Percentiles rank a stretch among this genome's conserved stretches.
phyloP scores from a whole-genome alignment of 169 alveolate genomes.

The Hepatocystis sp. region DNA sequence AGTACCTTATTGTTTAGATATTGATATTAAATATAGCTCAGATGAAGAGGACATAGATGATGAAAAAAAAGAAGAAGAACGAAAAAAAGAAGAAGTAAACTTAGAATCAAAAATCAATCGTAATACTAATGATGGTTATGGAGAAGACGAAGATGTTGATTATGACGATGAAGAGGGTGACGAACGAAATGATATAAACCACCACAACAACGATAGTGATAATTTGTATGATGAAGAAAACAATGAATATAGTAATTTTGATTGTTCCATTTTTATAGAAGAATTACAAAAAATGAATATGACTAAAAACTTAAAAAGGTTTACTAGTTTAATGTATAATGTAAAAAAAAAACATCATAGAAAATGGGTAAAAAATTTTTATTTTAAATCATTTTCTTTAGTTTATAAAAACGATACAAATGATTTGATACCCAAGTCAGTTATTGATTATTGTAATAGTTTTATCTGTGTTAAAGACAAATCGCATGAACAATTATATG shows the following conservation, averaged over 20 bases:
- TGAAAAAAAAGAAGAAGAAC: constrained; percentile 4
- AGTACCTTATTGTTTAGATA: constrained; percentile 52
- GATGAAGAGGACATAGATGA: constrained; percentile 27
- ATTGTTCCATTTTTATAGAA: constrained; percentile 37
- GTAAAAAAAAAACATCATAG: constrained; percentile 49
- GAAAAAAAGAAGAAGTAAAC: too few relatives aligned
- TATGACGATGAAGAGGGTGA: constrained; percentile 23
- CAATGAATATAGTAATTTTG: constrained; percentile 6
- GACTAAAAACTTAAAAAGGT: constrained; percentile 31
- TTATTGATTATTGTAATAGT: constrained; percentile 57
- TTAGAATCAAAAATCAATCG: too few relatives aligned
- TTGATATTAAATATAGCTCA: constrained; percentile 44
- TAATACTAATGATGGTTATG: too few relatives aligned
- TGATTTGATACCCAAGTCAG: constrained; percentile 45
- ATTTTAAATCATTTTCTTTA: constrained; percentile 54
- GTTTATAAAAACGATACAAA: constrained; percentile 64
- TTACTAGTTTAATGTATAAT: constrained; percentile 66
- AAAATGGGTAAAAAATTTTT: constrained; percentile 66
- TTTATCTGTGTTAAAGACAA: constrained; percentile 31
- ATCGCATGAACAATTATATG: constrained; percentile 26
- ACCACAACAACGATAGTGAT: constrained; percentile 1
- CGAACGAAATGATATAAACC: neutral
- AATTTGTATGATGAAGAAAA: constrained; percentile 10
- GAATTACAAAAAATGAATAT: constrained; percentile 47
- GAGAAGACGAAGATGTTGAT: constrained; percentile 1